A percentile compares a stretch with the other conserved stretches of the same genome.
Evolutionary conservation across 2,329 filamentous ascomycete genomes (phyloP).

Genomic region (Fonsecaea multimorphosa): DNA sequence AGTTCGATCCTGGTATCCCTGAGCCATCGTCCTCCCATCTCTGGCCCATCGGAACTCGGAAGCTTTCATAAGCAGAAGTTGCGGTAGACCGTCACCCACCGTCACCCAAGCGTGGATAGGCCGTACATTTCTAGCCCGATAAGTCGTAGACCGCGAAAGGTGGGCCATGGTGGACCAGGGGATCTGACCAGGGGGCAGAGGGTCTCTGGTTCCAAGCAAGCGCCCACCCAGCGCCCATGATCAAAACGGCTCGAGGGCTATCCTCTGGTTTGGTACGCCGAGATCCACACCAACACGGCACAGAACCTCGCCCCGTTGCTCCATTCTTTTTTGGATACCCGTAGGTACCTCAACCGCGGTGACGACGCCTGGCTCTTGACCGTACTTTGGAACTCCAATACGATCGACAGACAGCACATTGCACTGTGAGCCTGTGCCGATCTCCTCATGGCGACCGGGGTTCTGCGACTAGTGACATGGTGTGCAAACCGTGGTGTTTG

Average conservation of each 20-base stretch:
- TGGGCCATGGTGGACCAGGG: constrained; percentile 3
- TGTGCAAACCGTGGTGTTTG: too few species aligned
- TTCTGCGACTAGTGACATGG: not conserved
- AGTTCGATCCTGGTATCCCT: not conserved
- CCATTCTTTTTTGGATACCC: not conserved
- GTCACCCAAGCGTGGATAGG: too few species aligned
- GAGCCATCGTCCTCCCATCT: too few species aligned
- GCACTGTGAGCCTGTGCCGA: not conserved
- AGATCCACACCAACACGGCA: constrained; percentile 23
- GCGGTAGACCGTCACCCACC: constrained; percentile 11
- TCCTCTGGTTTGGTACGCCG: not conserved
- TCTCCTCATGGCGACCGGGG: not conserved
- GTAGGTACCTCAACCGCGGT: not conserved
- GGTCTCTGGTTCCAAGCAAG: constrained; percentile 3
- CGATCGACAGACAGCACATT: constrained; percentile 4
- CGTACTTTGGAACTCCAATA: constrained; percentile 10
- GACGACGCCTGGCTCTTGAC: constrained; percentile 14
- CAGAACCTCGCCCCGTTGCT: constrained; percentile 6
- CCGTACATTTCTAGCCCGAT: constrained; percentile 4
- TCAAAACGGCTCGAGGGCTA: constrained; percentile 12
- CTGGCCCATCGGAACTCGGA: constrained; percentile 21
- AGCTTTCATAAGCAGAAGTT: constrained; percentile 30
- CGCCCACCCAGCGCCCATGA: too few species aligned
- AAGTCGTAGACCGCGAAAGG: not conserved
- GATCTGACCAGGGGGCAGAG: not conserved